Base-by-base conservation (phyloP, 768 basidiomycete species). In the Amanita exitialis region DNA sequence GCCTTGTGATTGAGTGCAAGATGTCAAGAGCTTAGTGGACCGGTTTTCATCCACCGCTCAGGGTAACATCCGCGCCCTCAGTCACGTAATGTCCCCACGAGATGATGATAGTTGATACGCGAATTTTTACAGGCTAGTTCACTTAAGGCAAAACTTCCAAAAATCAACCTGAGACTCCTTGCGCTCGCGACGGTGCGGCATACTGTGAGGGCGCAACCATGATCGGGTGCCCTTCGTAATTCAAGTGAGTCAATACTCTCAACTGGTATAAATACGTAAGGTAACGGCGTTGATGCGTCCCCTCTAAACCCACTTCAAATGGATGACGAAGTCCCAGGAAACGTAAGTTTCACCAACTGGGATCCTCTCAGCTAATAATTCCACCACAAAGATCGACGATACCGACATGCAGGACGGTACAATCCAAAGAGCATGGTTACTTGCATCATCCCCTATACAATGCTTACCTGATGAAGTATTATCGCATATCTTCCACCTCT, bases 391-490 rank as follows among this genome's bases (percentile, higher is more conserved):
- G 25, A 44, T 44, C n/a, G 4, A 13, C 27, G 27, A 25, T n/a
- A n/a, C 18, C 18, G 45, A 20, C 45, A 20, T 36, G 35, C 10
- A 16, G 6, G 45, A 47, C 37, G 25, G 36, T 28, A 37, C 12
- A 15, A 28, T 13, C 38, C 37, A 23, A 8, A 48, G 28, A 41
- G 36, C 41, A 47, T 47, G 39, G 47, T 45, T 36, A 13, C 32
- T 47, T 28, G 18, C 49, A 23, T 25, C 42, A 28, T 45, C 51
- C 6, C 44, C 49, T 2, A 59, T 66, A 49, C 58, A 65, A 20
- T 48, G 47, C 27, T 56, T 70, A 6, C 68, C 69, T 12, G 62
- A 63, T 47, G 69, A 70, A 54, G 52, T 70, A n/a, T 55, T 69
- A 2, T 59, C 67, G 6, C 49, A 61, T 25, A 68, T 76, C 48